These are phyloP conservation scores for Tephrocybe sp. DNA, from an alignment of 768 basidiomycete species.

Conservation along the genomic window DNA sequence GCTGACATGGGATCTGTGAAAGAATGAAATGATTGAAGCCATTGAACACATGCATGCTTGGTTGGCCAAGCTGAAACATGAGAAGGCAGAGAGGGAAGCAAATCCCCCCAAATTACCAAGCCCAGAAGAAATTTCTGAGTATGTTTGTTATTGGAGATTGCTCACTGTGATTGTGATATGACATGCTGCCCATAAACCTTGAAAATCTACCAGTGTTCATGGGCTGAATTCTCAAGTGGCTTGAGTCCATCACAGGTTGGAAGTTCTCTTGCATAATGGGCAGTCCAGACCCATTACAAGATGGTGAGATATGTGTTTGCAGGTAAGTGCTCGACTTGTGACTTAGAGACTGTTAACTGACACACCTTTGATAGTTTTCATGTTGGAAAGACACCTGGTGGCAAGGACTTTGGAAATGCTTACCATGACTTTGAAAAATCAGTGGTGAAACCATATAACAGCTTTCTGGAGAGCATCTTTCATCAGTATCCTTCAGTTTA, in stretches of 20 bases:
- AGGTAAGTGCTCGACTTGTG: neutral
- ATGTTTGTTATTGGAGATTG: neutral
- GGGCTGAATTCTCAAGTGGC: neutral
- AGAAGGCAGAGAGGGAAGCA: neutral
- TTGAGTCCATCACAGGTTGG: neutral
- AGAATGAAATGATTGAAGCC: neutral
- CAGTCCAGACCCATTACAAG: neutral
- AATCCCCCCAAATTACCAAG: neutral
- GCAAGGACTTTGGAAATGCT: neutral
- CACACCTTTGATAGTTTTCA: neutral
- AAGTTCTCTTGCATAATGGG: neutral
- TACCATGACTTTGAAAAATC: neutral
- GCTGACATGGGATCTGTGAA: neutral
- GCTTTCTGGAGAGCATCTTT: neutral
- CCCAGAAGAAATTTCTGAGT: neutral
- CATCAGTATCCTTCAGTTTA: no score
- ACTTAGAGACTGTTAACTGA: neutral
- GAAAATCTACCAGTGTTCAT: neutral
- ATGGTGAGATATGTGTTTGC: neutral
- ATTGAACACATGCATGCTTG: neutral
- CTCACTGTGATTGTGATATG: neutral
- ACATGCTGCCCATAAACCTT: neutral
- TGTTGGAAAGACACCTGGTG: neutral
- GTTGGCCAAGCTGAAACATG: neutral
- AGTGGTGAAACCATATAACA: neutral